These are phyloP conservation scores for Amorphotheca resinae DNA, from an alignment of 495 filamentous ascomycete genomes.

Conservation along the genomic window DNA sequence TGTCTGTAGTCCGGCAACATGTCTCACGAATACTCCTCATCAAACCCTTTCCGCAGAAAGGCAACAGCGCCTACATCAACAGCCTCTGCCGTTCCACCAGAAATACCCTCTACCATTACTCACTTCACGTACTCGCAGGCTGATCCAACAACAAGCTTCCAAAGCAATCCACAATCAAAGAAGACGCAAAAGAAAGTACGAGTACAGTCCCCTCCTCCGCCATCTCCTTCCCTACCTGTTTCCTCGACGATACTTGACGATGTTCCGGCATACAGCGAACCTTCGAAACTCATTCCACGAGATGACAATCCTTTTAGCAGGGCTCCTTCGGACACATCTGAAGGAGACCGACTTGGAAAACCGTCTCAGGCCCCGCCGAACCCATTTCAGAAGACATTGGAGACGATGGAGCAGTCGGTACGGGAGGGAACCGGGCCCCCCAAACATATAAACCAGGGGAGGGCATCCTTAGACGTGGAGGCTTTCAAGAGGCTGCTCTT, in stretches of 20 bases:
- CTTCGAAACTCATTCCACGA: slow-evolving; percentile 17
- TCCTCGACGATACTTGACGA: slow-evolving; percentile 21
- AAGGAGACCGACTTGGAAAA: slow-evolving; percentile 8
- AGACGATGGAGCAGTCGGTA: slow-evolving; percentile 28
- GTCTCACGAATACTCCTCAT: slow-evolving; percentile 18
- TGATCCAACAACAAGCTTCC: background rate
- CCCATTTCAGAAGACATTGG: slow-evolving; percentile 36
- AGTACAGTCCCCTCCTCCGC: slow-evolving; percentile 43
- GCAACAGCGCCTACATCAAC: slow-evolving; percentile 1
- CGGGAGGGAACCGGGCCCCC: slow-evolving; percentile 14
- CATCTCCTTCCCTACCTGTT: slow-evolving; percentile 28
- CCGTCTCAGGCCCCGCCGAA: slow-evolving; percentile 27
- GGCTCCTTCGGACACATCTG: slow-evolving; percentile 10
- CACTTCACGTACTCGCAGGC: slow-evolving; percentile 10
- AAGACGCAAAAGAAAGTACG: slow-evolving; percentile 42
- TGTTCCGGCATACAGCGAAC: slow-evolving; percentile 17
- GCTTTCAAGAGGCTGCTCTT: slow-evolving; percentile 48
- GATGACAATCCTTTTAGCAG: slow-evolving; percentile 18
- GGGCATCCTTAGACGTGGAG: slow-evolving; percentile 43
- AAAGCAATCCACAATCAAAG: slow-evolving; percentile 7
- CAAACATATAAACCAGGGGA: slow-evolving; percentile 17
- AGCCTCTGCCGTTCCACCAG: slow-evolving; percentile 2
- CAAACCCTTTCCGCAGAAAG: slow-evolving; percentile 22
- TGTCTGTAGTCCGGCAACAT: slow-evolving; percentile 5
- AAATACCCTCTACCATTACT: slow-evolving; percentile 6